phyloP scores from a whole-genome alignment of 2,329 filamentous ascomycete genomes.

The Leptographium flavum region DNA sequence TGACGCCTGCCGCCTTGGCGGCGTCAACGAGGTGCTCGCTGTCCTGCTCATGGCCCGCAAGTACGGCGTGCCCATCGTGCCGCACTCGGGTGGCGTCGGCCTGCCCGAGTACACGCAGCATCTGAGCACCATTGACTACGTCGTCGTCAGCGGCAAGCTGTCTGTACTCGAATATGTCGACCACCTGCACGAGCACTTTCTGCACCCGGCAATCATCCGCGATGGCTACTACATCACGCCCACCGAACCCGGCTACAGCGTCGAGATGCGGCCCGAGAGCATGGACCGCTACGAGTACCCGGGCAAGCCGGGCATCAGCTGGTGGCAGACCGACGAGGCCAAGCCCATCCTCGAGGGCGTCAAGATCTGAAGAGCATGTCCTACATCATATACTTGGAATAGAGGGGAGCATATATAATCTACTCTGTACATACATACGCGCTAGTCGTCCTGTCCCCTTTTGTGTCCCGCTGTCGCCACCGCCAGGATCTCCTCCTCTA shows the following conservation, averaged over 20 bases:
- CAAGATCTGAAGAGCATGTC: no score
- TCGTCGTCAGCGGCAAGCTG: slow-evolving; percentile 68
- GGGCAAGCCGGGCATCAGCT: slow-evolving; percentile 62
- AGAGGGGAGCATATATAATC: no score
- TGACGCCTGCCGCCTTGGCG: slow-evolving; percentile 78
- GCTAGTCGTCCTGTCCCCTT: no score
- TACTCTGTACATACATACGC: no score
- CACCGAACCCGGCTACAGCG: slow-evolving; percentile 69
- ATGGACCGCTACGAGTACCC: slow-evolving; percentile 72
- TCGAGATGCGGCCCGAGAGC: slow-evolving; percentile 83
- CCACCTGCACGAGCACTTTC: slow-evolving; percentile 85
- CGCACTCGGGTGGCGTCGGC: slow-evolving; percentile 79
- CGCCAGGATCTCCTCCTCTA: slow-evolving; percentile 67
- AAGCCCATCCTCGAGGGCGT: slow-evolving; percentile 53
- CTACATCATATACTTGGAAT: no score
- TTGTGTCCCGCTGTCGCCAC: slow-evolving; percentile 74
- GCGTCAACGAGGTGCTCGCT: slow-evolving; percentile 85
- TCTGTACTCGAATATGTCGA: slow-evolving; percentile 85
- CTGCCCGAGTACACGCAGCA: slow-evolving; percentile 92
- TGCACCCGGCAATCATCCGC: slow-evolving; percentile 65
- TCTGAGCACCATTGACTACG: slow-evolving; percentile 83
- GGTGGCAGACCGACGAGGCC: slow-evolving; percentile 77
- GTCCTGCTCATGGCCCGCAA: slow-evolving; percentile 76
- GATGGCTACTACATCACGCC: slow-evolving; percentile 84
- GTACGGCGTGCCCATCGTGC: slow-evolving; percentile 67